Percentiles rank a stretch among this genome's conserved stretches.
phyloP scores from a whole-genome alignment of 2,329 filamentous ascomycete species.

The Celoporthe dispersa region DNA sequence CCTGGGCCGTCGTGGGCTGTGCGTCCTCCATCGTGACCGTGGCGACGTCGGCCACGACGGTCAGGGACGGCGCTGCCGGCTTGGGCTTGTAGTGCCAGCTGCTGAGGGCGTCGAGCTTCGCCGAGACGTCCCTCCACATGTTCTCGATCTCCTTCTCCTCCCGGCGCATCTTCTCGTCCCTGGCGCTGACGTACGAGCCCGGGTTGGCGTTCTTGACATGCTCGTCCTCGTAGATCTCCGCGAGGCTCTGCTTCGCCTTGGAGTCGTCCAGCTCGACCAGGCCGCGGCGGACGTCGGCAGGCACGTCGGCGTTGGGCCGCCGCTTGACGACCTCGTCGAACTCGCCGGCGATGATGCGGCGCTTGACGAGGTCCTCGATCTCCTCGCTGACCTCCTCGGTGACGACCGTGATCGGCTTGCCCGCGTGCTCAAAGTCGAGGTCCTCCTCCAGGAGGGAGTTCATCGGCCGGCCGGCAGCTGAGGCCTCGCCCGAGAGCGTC shows the following conservation, averaged over 20 bases:
- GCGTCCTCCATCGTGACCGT: constrained; percentile 95
- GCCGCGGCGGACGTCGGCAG: constrained; percentile 67
- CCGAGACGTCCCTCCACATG: constrained; percentile 81
- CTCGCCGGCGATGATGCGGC: constrained; percentile 84
- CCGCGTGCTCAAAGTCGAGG: constrained; percentile 91
- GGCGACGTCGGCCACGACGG: constrained; percentile 88
- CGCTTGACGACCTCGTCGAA: constrained; percentile 91
- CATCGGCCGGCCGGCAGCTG: constrained; percentile 77
- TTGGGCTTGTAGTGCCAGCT: constrained; percentile 97
- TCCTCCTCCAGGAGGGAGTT: constrained; percentile 96
- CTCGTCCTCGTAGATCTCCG: constrained; percentile 93
- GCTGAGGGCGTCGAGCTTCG: constrained; percentile 83
- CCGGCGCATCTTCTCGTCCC: constrained; percentile 79
- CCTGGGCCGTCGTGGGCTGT: constrained; percentile 80
- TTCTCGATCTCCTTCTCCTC: constrained; percentile 83
- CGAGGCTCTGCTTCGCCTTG: constrained; percentile 85
- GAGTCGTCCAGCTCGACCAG: constrained; percentile 82
- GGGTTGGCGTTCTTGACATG: constrained; percentile 80
- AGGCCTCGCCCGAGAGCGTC: constrained; percentile 87
- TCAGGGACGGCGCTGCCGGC: constrained; percentile 77
- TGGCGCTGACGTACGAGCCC: constrained; percentile 76
- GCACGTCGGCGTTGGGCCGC: constrained; percentile 72
- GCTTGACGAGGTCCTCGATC: constrained; percentile 93
- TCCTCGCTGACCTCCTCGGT: constrained; percentile 88
- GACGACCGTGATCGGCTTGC: constrained; percentile 93